These are phyloP conservation scores for Vicia sativa DNA, from an alignment of 306 rosid genomes.

Conservation along the genomic window DNA sequence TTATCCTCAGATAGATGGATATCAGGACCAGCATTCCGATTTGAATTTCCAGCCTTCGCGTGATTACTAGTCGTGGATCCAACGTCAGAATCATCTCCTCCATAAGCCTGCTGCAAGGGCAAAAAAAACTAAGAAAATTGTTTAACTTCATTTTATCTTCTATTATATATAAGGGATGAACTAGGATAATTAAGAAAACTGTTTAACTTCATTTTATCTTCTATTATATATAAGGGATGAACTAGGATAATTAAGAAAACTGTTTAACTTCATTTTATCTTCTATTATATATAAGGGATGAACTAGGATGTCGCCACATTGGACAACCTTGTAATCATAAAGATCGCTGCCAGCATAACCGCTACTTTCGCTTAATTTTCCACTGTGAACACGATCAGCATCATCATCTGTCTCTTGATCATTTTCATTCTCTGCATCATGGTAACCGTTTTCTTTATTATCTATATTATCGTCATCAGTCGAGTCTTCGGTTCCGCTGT, in stretches of 20 bases:
- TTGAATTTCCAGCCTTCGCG: constrained; percentile 58
- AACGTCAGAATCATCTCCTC: constrained; percentile 79
- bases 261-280: neutral
- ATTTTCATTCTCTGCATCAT: constrained; percentile 92
- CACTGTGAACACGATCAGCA: constrained; percentile 83
- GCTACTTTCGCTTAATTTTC: constrained; percentile 96
- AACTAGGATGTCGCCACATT: constrained; percentile 18
- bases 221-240: too few species aligned
- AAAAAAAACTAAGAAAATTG: too few species aligned
- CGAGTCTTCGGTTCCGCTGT: constrained; percentile 89
- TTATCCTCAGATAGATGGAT: constrained; percentile 58
- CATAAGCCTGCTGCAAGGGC: constrained; percentile 66
- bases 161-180: too few species aligned
- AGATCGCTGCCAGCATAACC: constrained; percentile 98
- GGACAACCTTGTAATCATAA: constrained; percentile 87
- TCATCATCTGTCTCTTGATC: constrained; percentile 95
- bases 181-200: too few species aligned
- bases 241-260: constrained; percentile 9
- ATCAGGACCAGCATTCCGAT: constrained; percentile 51
- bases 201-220: too few species aligned
- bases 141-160: too few species aligned
- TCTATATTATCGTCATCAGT: constrained; percentile 82
- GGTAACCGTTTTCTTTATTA: constrained; percentile 87
- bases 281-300: neutral
- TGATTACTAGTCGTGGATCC: constrained; percentile 79